Evolutionary conservation across 2,329 filamentous ascomycete genomes (phyloP), one percentile per base, ranked within the genome.

Genomic region (Rugonectria rugulosa): DNA sequence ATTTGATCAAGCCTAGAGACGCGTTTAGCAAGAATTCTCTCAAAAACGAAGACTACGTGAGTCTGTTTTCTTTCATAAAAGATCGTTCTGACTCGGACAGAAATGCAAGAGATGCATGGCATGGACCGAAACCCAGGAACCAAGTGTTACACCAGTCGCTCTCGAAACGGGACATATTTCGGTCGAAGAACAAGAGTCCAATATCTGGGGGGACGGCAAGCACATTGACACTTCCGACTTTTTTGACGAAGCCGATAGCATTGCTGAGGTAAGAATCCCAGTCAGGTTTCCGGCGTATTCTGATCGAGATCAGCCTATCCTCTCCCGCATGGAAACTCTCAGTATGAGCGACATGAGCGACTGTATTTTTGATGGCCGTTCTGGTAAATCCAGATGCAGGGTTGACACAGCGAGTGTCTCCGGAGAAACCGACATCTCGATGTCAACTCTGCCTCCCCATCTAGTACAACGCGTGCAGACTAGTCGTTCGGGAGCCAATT

Each of bases 71-170:
- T 6, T 31, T 6, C 5, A 29, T 11, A 12, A n/a, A 17, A 14
- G 15, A 3, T 5, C 19, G 3, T 20, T 9, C 55, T 68, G 20
- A 68, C 47, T 3, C 17, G 3, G 4, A 19, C 12, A 77, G 75
- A 61, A 61, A 29, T 77, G 75, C 57, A 64, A 56, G 34, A 59
- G 63, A 49, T 77, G 75, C 47, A 65, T 62, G 9, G 72, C 69
- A 4, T 77, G 75, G 75, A 64, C 52, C 0, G 70, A 73, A 26
- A 70, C 66, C 1, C 73, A 75, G 32, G 75, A 77, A 27, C 69
- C 69, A 1, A 61, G 58, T 1, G 68, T 75, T 3, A 63, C 60
- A 0, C 72, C 73, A 0, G 48, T 55, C 0, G 67, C 68, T 0
- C 60, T 74, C 1, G 68, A 69, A 23, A 72, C 72, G 1, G 73